Percentiles rank a stretch among this genome's conserved stretches.
phyloP scores from a whole-genome alignment of 257 asterid genomes.

The Petunia axillaris region DNA sequence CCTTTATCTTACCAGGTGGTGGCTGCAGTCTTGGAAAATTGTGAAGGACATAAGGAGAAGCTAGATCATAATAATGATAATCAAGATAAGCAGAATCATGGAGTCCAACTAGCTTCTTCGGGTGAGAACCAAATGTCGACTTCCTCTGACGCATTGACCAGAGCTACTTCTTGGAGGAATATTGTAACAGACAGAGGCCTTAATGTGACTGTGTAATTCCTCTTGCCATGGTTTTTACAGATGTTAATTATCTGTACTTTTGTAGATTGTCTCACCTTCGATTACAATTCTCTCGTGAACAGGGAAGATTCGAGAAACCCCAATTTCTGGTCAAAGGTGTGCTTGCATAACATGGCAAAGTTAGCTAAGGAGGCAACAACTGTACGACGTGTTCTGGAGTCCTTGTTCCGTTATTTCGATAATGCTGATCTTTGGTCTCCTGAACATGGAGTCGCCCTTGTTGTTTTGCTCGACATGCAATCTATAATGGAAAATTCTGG shows the following conservation, averaged over 20 bases:
- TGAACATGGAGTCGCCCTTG: conserved; percentile 65
- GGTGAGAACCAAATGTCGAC: conserved; percentile 41
- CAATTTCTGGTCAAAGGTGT: conserved; percentile 69
- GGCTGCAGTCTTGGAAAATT: conserved; percentile 68
- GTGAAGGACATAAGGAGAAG: conserved; percentile 46
- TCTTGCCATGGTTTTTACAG: conserved; percentile 32
- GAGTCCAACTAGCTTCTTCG: conserved; percentile 37
- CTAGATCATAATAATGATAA: conserved; percentile 37
- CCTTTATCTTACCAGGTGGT: conserved; percentile 72
- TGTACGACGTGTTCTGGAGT: conserved; percentile 72
- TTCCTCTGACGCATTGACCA: conserved; percentile 51
- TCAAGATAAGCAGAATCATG: conserved; percentile 40
- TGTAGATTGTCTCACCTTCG: conserved; percentile 34
- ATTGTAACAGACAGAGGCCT: conserved; percentile 65
- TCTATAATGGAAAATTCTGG: conserved; percentile 67
- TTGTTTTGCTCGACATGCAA: conserved; percentile 73
- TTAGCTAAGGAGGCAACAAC: conserved; percentile 77
- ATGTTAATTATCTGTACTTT: conserved; percentile 25
- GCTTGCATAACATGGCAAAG: conserved; percentile 81
- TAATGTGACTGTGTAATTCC: conserved; percentile 50
- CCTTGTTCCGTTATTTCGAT: conserved; percentile 73
- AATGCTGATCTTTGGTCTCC: conserved; percentile 66
- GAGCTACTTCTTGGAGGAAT: conserved; percentile 69
- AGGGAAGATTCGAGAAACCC: conserved; percentile 66
- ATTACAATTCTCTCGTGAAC: conserved; percentile 43